These are phyloP conservation scores for Blastobotrys mokoenaii DNA, from an alignment of 805 yeast genomes.

Conservation along the genomic window DNA sequence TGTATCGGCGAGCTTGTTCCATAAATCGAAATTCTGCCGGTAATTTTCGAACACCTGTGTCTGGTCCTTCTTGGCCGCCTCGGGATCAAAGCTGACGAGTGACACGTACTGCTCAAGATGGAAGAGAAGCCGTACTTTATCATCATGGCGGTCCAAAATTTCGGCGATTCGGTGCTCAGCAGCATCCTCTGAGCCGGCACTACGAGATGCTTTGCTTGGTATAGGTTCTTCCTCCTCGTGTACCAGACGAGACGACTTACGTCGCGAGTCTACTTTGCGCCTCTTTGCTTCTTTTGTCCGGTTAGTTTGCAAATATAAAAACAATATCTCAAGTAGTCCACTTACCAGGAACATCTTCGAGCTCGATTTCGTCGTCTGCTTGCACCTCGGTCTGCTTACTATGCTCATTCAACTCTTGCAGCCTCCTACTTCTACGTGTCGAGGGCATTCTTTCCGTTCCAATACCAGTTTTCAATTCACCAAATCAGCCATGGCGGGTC, in stretches of 20 bases:
- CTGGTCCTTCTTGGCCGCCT: constrained; percentile 27
- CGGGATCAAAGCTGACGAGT: constrained; percentile 31
- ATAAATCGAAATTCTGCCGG: constrained; percentile 27
- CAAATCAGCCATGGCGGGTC: too few relatives aligned
- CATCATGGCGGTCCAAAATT: constrained; percentile 27
- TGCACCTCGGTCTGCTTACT: too few relatives aligned
- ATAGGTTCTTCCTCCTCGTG: not conserved
- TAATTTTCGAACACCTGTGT: constrained; percentile 27
- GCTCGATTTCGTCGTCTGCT: too few relatives aligned
- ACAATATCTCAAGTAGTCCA: too few relatives aligned
- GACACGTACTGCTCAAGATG: constrained; percentile 34
- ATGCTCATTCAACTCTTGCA: too few relatives aligned
- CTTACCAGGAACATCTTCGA: too few relatives aligned
- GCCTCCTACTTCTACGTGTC: too few relatives aligned
- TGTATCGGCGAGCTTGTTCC: constrained; percentile 29
- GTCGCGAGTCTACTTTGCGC: constrained; percentile 4
- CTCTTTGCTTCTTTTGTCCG: constrained; percentile 2
- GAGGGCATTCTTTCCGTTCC: too few relatives aligned
- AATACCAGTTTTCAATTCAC: too few relatives aligned
- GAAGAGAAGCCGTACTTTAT: constrained; percentile 30
- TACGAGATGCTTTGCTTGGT: not conserved
- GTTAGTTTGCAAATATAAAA: not conserved
- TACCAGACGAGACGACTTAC: not conserved
- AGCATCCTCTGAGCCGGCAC: not conserved
- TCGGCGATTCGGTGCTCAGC: constrained; percentile 10